phyloP scores from a whole-genome alignment of 352 stramenopile genomes.

The Globisporangium spiculum region DNA sequence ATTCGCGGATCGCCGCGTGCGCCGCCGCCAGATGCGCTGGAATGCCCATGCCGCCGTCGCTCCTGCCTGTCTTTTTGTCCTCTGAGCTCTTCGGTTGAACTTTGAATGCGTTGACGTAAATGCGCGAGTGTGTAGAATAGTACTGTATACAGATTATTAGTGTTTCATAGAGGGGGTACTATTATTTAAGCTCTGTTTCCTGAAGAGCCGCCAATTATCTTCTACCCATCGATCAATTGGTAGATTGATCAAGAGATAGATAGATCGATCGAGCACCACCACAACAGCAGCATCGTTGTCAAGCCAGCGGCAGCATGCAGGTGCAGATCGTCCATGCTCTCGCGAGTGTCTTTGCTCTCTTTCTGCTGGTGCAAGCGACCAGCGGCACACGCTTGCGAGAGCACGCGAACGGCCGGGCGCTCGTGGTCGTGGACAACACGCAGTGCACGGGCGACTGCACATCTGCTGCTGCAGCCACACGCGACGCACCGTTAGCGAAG shows the following conservation, averaged over 20 bases:
- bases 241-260: background rate
- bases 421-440: conserved; percentile 13
- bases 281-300: background rate
- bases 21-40: conserved; percentile 37
- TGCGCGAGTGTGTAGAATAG: background rate
- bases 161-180: background rate
- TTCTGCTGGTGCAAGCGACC: conserved; percentile 3
- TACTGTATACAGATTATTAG: background rate
- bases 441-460: conserved; percentile 14
- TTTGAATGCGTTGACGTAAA: conserved; percentile 12
- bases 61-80: background rate
- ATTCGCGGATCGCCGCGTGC: conserved; percentile 37
- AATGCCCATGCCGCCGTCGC: conserved; percentile 1
- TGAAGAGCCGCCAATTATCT: background rate
- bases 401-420: background rate
- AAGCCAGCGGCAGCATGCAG: conserved; percentile 7
- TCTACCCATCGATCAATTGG: too few relatives aligned
- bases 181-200: background rate
- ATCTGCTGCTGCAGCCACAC: background rate
- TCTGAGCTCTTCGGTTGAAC: conserved; percentile 6
- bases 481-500: background rate
- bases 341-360: conserved; percentile 17
- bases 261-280: background rate
- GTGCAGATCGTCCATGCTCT: conserved; percentile 18
- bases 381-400: conserved; percentile 4